Evolutionary conservation across 306 rosid species (phyloP).

Genomic region (Fagus sylvatica): DNA sequence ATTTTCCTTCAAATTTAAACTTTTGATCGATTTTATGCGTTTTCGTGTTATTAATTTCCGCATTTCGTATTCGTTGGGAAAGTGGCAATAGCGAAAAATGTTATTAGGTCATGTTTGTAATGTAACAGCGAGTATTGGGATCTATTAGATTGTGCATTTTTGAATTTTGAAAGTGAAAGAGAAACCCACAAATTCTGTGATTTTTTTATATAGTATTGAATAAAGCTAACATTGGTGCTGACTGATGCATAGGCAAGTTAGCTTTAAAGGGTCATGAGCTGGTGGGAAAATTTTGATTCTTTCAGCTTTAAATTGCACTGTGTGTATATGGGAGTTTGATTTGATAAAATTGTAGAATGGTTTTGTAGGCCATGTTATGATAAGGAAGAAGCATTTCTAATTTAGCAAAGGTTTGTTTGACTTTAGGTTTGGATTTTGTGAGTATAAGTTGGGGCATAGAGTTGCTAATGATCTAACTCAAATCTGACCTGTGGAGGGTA

Average conservation of each 20-base stretch:
- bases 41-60: neutral
- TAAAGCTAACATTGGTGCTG: neutral
- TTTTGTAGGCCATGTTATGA: neutral
- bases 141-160: neutral
- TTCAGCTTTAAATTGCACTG: conserved; percentile 11
- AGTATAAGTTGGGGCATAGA: neutral
- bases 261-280: neutral
- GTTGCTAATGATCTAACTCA: too few species aligned
- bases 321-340: neutral
- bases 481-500: too few species aligned
- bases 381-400: neutral
- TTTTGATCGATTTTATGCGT: neutral
- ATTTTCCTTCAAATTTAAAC: neutral
- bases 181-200: neutral
- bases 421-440: neutral
- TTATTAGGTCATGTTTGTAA: neutral
- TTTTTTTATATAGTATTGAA: neutral
- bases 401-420: neutral
- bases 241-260: neutral
- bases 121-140: neutral
- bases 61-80: neutral
- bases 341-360: neutral
- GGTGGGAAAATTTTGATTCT: neutral
- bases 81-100: neutral
- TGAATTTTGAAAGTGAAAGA: neutral